Evolutionary conservation across 768 basidiomycete species (phyloP), one percentile per base, ranked within the genome.

Genomic region (Leccinum rimulosum): DNA sequence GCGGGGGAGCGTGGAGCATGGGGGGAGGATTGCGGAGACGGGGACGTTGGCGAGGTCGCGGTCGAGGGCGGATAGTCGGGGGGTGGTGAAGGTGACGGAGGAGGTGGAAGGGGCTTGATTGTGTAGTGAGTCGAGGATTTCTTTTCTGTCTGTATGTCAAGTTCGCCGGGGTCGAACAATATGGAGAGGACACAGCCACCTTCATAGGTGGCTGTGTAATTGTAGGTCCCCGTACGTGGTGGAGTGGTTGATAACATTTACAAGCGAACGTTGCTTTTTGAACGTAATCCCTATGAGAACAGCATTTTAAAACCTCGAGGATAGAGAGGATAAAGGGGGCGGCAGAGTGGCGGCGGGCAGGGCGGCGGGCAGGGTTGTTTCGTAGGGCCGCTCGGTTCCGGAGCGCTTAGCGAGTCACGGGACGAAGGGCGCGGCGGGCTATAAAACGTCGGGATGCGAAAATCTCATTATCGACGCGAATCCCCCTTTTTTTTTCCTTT

Each of bases 21-120:
- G 88, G 6, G 88, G 79, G 22, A 75, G 89, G 36, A 79, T 90
- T 28, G 89, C 87, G 1, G 89, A 91, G 76, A 86, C 83, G 45
- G 86, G 87, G 14, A 79, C 77, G 53, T 68, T 91, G 55, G 56
- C 38, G 38, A 40, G 38, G 38, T 40, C 79, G 22, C 69, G 63
- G 47, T 66, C 77, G 79, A 48, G 64, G 55, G 77, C 80, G 27
- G 79, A 77, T 25, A 83, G 81, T 62, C 76, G 77, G 63, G 78
- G 74, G 53, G 64, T 79, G 17, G n/a, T 30, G 31, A 17, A 15
- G 27, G 73, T 74, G 11, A 33, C 30, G 31, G 31, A 14, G 50
- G 31, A 8, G 50, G 30, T 15, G 28, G 28, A 27, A n/a, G 17
- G 25, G 14, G 45, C 1, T 19, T n/a, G 19, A 47, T 8, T 9